Percentiles rank a stretch among this genome's conserved stretches.
These are phyloP conservation scores for Peltaster fructicola DNA, from an alignment of 2,329 filamentous ascomycete genomes.

Conservation along the genomic window DNA sequence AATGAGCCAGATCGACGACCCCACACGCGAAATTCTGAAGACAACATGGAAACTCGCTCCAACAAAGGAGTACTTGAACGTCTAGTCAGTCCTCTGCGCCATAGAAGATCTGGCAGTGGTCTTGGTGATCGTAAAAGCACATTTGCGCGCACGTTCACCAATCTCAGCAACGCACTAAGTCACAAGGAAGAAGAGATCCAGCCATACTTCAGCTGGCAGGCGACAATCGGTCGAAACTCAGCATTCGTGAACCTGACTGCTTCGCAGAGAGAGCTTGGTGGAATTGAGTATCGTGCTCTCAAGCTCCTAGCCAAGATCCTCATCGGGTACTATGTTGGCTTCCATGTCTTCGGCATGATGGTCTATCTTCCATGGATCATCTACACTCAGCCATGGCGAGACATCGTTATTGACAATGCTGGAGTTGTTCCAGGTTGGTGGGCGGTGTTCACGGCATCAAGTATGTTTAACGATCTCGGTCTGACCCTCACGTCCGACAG, in stretches of 20 bases:
- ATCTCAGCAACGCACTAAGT: slow-evolving; percentile 36
- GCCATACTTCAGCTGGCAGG: slow-evolving; percentile 86
- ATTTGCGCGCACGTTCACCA: slow-evolving; percentile 36
- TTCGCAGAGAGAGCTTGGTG: slow-evolving; percentile 82
- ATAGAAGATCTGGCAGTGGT: slow-evolving; percentile 2
- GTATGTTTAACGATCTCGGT: slow-evolving; percentile 88
- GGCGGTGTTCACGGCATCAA: slow-evolving; percentile 73
- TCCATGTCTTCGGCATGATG: slow-evolving; percentile 58
- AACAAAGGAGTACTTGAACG: not conserved
- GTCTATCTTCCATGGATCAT: slow-evolving; percentile 69
- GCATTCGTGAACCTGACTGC: slow-evolving; percentile 76
- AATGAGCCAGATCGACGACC: too few relatives aligned
- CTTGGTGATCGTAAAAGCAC: slow-evolving; percentile 8
- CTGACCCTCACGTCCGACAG: slow-evolving; percentile 85
- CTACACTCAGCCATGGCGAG: slow-evolving; percentile 41
- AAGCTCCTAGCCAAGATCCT: slow-evolving; percentile 71
- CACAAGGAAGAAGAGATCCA: slow-evolving; percentile 1
- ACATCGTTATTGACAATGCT: slow-evolving; percentile 38
- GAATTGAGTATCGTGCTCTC: slow-evolving; percentile 86
- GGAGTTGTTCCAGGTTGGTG: slow-evolving; percentile 65
- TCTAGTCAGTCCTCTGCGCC: not conserved
- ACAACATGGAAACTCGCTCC: too few relatives aligned
- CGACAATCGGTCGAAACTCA: slow-evolving; percentile 84
- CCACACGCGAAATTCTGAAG: too few relatives aligned
- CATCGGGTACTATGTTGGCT: slow-evolving; percentile 62